Evolutionary conservation across 352 stramenopile genomes (phyloP), one percentile per base, ranked within the genome.

Genomic region (Globisporangium cederbergense): DNA sequence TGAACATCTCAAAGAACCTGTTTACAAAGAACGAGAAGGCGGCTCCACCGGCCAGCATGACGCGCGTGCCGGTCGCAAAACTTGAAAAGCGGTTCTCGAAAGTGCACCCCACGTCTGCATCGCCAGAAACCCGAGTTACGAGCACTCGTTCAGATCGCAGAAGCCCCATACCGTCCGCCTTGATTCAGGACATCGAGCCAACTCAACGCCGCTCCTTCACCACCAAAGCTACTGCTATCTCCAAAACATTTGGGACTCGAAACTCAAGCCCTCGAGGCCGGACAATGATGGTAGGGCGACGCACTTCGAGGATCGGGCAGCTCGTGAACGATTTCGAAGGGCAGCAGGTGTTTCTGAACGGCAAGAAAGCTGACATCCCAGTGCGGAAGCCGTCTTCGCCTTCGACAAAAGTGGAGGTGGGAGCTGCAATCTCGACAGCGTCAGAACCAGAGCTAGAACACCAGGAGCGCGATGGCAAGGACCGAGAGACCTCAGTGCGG

Each of bases 1-100:
- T 86, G 46, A 86, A 78, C 62, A 86, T 92, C 50, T 67, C 73
- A 4, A 92, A 88, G 62, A 89, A 89, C 42, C 79, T 91, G 28
- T 83, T 77, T 65, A 72, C 78, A 43, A 83, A 83, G 53, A 81
- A 80, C 25, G 79, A 86, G 20, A 52, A 71, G 43, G 62, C 69
- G 2, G 46, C 74, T 46, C 62, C 72, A 11, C 8, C 66, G 0
- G 13, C 25, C 13, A 32, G 8, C 11, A 22, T 30, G 25, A 28
- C 30, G 64, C 56, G 64, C 22, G 30, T 55, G 10, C 64, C 46
- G 18, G 13, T 42, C 34, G 5, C 38, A 16, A 55, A 40, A 22
- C 25, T 16, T n/a, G 42, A 18, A 4, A 60, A 57, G 46, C 62
- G 25, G 20, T 46, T 60, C 14, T 43, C 46, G 8, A 63, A 56